Evolutionary conservation across 1,284 basidiomycete genomes (phyloP), one percentile per base, ranked within the genome.

Genomic region (Rhodotorula sp.): DNA sequence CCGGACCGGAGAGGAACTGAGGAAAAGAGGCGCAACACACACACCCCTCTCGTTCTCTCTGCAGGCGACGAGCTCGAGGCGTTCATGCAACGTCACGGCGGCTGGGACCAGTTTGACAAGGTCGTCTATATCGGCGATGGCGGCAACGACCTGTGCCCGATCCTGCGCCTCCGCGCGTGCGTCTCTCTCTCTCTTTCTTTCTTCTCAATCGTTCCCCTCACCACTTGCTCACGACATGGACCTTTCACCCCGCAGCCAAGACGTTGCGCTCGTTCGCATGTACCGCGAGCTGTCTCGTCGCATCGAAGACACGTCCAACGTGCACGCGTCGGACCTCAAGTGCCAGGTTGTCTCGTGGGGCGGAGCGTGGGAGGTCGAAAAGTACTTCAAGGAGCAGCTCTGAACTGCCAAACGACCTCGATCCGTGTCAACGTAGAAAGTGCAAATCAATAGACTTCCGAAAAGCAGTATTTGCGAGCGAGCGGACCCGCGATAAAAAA

Each of bases 81-180:
- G 0, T 97, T 91, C 83, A 83, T 95, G 56, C 82, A 83, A 3
- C 83, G 87, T n/a, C 84, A 91, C 73, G 84, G 85, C n/a, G 84
- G 86, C 22, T 82, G 84, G 46, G 80, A 81, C 10, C 69, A 77
- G 6, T 98, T 85, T 78, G 90, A 95, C 72, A 87, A 90, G 64
- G 84, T 97, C 73, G 84, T 93, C 58, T 99, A 97, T 80, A 86
- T 98, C 66, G 96, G 95, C 30, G 95, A 99, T 53, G 95, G 95
- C 3, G 85, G 86, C 18, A 99, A 99, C 81, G 96, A 99, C 81
- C 97, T 91, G 79, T 99, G 96, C 80, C 94, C 95, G 6, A 85
- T 94, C 62, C 82, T 95, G 67, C 87, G 90, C 64, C 83, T 98
- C 68, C 84, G 89, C 81, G 85, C 85, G 89, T 91, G 75, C 69